Evolutionary conservation across 225 moss, liverwort and hornwort species (phyloP), one percentile per base, ranked within the genome.

Genomic region (Takakia lepidozioides): DNA sequence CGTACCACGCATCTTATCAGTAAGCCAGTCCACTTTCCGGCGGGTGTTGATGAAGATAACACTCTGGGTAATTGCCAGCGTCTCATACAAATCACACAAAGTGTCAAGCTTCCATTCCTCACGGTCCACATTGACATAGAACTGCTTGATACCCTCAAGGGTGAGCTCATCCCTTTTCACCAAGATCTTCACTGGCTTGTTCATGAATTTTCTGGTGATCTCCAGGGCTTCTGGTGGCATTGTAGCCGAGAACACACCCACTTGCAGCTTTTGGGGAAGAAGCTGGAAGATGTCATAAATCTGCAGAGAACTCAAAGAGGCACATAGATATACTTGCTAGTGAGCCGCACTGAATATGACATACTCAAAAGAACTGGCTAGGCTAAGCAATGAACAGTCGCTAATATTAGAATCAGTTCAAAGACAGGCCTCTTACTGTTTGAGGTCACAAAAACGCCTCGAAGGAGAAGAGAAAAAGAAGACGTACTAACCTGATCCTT

Each of bases 21-120:
- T 80, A 9, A 72, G 50, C 72, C 71, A 71, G 47, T 80, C 74
- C 6, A 80, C 80, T 61, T 85, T 85, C 11, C 80, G 67, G 39
- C 75, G 68, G 35, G 81, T 85, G 54, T 81, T 85, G 34, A 74
- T 73, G 57, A 81, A 79, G n/a, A 77, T 81, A 2, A 85, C 85
- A 52, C 72, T 74, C 52, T 80, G 73, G 7, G 81, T 85, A 23
- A 85, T 85, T 25, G 81, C 75, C 55, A 77, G 16, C 17, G 81
- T 85, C 14, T 85, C 77, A 10, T 81, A 85, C 14, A 85, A 51
- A 39, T 81, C 84, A 27, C 77, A 77, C 57, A 85, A 18, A 13
- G 77, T 85, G n/a, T 77, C 74, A 27, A 81, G 58, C 42, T 85
- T 81, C 71, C 81, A 81, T 42, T 85, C 85, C 62, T 85, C 77